phyloP scores from a whole-genome alignment of 1,284 basidiomycete species.

The Leccinum pachyderme region DNA sequence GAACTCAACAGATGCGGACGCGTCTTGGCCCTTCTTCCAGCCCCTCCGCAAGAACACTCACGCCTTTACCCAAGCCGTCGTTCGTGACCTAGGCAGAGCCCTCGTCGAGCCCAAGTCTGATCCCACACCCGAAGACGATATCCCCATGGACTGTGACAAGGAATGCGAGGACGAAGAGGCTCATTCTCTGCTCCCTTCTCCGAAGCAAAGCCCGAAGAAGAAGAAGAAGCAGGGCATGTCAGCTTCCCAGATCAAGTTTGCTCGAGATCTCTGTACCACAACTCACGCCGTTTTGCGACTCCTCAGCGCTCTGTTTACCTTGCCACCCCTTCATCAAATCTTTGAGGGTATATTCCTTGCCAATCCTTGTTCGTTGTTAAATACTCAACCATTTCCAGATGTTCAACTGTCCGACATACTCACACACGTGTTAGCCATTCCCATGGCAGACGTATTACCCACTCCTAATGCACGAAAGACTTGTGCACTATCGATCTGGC shows the following conservation, averaged over 20 bases:
- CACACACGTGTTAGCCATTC: slow-evolving; percentile 64
- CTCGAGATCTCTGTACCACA: slow-evolving; percentile 70
- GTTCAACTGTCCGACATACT: slow-evolving; percentile 57
- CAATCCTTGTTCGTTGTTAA: neutral
- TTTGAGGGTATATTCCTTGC: slow-evolving; percentile 54
- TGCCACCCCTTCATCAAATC: slow-evolving; percentile 54
- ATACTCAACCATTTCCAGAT: slow-evolving; percentile 40
- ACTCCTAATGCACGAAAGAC: slow-evolving; percentile 83
- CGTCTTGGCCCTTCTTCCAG: slow-evolving; percentile 67
- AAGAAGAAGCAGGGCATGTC: slow-evolving; percentile 54
- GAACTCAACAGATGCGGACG: slow-evolving; percentile 50
- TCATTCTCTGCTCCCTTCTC: slow-evolving; percentile 47
- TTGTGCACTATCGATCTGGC: slow-evolving; percentile 69
- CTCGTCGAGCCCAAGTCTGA: slow-evolving; percentile 52
- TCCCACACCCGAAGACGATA: slow-evolving; percentile 29
- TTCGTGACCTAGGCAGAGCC: slow-evolving; percentile 62
- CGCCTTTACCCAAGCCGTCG: slow-evolving; percentile 50
- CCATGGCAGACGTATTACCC: slow-evolving; percentile 61
- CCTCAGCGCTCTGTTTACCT: slow-evolving; percentile 55
- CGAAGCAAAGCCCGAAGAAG: slow-evolving; percentile 53
- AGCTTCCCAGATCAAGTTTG: slow-evolving; percentile 72
- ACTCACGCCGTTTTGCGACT: slow-evolving; percentile 66
- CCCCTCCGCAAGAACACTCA: slow-evolving; percentile 55
- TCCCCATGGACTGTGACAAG: slow-evolving; percentile 16
- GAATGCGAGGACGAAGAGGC: slow-evolving; percentile 30